Base-by-base conservation (phyloP, 176 grass and related monocot species). In the sorghum (Sorghum bicolor) region DNA sequence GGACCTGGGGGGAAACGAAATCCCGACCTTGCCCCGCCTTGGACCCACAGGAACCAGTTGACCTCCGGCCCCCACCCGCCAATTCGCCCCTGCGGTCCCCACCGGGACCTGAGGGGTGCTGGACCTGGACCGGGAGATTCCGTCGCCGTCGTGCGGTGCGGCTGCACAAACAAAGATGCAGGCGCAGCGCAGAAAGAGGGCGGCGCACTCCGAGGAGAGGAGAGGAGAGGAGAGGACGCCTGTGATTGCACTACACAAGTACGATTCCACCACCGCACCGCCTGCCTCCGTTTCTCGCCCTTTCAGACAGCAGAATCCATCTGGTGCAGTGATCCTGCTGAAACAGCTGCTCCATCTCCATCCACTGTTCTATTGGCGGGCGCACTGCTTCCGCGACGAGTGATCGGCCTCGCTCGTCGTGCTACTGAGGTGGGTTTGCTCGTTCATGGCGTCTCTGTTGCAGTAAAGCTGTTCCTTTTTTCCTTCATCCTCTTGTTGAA, bases 141-240 rank as follows among this genome's bases (percentile, higher is more conserved):
- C 76, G 60, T 89, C 75, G 38, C 30, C 87, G 14, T 88, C 76
- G 75, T 79, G 45, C 2, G 0, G 47, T 52, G 87, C 81, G 29
- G 78, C 61, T 67, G 70, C 85, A 68, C 87, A 80, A 68, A 75
- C 82, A 68, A 89, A 82, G 73, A 86, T 86, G 78, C 83, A 78
- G 61, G 76, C 60, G 44, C 44, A 45, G 76, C 60, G 44, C 44
- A 45, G 44, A 72, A 69, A 81, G 48, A 67, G 34, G 22, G 0
- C 9, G 22, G 12, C 43, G 82, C 77, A 64, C 77, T 81, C 71
- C 77, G 39, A 89, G 2, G n/a, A n/a, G n/a, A n/a, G n/a, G n/a
- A n/a, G n/a, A n/a, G n/a, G n/a, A 0, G 34, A 6, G 76, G 79
- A 71, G 7, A 30, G 24, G 19, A 55, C n/a, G 33, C 4, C 40